Evolutionary conservation across 129 eudicot genomes (phyloP), one percentile per base, ranked within the genome.

Genomic region (Silybum marianum): DNA sequence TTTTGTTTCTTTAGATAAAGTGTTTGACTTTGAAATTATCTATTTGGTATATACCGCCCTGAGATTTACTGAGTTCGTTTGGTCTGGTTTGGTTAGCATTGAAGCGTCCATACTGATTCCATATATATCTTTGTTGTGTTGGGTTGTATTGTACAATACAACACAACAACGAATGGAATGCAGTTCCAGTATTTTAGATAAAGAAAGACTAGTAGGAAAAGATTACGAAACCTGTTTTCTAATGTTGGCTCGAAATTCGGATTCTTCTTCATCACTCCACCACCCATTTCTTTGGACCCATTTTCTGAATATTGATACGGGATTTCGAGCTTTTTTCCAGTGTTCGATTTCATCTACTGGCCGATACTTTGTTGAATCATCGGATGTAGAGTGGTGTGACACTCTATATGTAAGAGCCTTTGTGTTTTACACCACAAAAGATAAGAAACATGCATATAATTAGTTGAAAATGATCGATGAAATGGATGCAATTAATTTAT

Each of bases 311-410:
- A 91, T 86, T 1, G 89, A 63, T 24, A 89, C 48, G 1, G 98
- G 96, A 70, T 63, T 78, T 32, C 88, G 78, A n/a, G 81, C 80
- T 78, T 73, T 84, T 83, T 72, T 91, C 98, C 98, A 93, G 51
- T 86, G 86, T 44, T 93, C 92, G 1, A 91, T 93, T 81, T 93
- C 98, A 42, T 86, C 84, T 10, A 69, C 69, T 2, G 91, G 70
- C 39, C 98, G 86, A 71, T 93, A 93, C 84, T 88, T 91, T 69
- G 98, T 93, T 3, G 98, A 93, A 78, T 93, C 98, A 82, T 93
- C 96, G 3, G 98, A 93, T 0, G 98, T 90, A 3, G 98, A 89
- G 81, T 93, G 98, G 82, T 93, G 96, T 4, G 96, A 85, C 13
- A 88, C 98, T 86, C 98, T 81, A 60, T 91, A 93, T 9, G 94